Evolutionary conservation across 192 early-diverging fungal genomes (phyloP).

Genomic region (Backusella circina): DNA sequence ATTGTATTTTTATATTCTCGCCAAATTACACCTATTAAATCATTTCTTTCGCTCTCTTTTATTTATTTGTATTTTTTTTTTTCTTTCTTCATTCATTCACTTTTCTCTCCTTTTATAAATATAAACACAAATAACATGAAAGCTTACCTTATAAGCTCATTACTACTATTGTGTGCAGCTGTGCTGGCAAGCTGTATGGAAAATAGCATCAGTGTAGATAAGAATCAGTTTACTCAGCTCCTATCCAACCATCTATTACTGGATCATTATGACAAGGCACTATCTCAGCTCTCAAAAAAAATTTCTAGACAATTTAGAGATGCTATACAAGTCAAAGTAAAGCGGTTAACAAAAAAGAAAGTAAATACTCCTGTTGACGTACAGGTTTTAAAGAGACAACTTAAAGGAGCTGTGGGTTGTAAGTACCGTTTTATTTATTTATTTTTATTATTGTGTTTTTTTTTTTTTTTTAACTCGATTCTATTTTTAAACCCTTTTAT

Average conservation of each 20-base stretch:
- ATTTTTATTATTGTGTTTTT: not conserved
- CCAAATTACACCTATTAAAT: not conserved
- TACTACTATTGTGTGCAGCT: not conserved
- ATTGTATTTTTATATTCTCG: not conserved
- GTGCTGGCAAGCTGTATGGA: slow-evolving; percentile 2
- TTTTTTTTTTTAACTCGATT: not conserved
- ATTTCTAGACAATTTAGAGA: slow-evolving; percentile 7
- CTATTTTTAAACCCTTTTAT: not conserved
- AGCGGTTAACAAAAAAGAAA: not conserved
- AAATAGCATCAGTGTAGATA: slow-evolving; percentile 3
- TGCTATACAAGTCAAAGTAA: slow-evolving; percentile 9
- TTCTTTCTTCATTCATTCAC: not conserved
- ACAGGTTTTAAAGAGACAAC: slow-evolving; percentile 8
- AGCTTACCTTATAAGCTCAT: not conserved
- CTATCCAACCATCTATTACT: slow-evolving; percentile 12
- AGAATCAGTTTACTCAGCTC: not conserved
- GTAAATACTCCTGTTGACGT: slow-evolving; percentile 5
- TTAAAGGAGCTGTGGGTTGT: slow-evolving; percentile 9
- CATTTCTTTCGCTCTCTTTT: not conserved
- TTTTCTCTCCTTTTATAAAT: not conserved
- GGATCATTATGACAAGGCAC: slow-evolving; percentile 7
- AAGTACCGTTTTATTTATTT: not conserved
- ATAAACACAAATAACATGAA: not conserved
- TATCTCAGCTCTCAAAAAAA: not conserved
- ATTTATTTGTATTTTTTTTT: not conserved